Evolutionary conservation across 169 alveolate species (phyloP).

Genomic region (Plasmodium chabaudi): DNA sequence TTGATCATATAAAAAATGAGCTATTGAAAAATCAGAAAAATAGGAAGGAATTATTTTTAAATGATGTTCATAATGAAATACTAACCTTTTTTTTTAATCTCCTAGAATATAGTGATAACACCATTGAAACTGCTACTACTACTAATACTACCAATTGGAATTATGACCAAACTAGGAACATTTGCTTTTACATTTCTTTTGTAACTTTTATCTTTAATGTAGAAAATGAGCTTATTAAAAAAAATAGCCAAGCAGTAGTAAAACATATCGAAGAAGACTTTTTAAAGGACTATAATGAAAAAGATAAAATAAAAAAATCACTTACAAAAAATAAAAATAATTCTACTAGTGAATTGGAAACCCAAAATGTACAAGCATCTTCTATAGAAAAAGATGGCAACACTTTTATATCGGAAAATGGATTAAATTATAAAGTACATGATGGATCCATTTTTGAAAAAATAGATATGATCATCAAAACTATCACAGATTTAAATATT

Average conservation of each 20-base stretch:
- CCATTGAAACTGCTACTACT: background rate
- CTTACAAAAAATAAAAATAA: background rate
- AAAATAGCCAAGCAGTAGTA: background rate
- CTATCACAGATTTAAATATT: conserved; percentile 7
- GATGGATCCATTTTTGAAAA: conserved; percentile 11
- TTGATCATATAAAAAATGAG: conserved; percentile 18
- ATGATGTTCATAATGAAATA: conserved; percentile 4
- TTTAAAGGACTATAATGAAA: background rate
- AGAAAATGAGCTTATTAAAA: conserved; percentile 18
- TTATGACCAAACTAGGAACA: background rate
- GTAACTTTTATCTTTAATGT: conserved; percentile 41
- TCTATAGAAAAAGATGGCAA: conserved; percentile 5
- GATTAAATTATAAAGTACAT: background rate
- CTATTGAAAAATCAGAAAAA: background rate
- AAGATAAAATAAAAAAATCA: background rate
- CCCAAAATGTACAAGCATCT: background rate
- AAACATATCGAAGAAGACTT: conserved; percentile 24
- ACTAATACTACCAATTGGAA: background rate
- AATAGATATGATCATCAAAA: conserved; percentile 52
- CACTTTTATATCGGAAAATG: background rate
- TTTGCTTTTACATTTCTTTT: conserved; percentile 23
- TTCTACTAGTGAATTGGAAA: background rate
- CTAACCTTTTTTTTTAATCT: background rate
- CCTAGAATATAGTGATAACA: conserved; percentile 10
- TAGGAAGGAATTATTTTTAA: conserved; percentile 23